Evolutionary conservation across 345 rosid genomes (phyloP), one percentile per base, ranked within the genome.

Genomic region (Lepidium sativum): DNA sequence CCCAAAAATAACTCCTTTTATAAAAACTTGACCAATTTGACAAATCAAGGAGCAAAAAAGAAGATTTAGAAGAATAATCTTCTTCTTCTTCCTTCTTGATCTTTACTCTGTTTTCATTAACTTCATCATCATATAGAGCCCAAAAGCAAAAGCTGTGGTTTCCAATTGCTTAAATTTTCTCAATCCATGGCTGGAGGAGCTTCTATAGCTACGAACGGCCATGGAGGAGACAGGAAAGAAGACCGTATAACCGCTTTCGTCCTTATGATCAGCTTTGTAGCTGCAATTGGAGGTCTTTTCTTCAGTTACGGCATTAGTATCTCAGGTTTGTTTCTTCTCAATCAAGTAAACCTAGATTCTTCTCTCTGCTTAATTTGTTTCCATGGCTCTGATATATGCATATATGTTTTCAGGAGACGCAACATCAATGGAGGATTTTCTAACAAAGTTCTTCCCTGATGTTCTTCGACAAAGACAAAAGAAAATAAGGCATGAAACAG

Each of bases 251-350:
- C 77, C 2, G 3, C 40, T 0, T 72, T 72, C 35, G 77, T 66
- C 17, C 49, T 66, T 12, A 4, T 66, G 3, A 10, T 79, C 0
- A 73, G 80, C 44, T 5, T 79, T 4, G 54, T 69, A 1, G 79
- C 79, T 9, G 82, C 80, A 2, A 63, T 49, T 18, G 85, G 82
- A 1, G 85, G 85, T 51, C 60, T 81, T 0, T 70, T 81, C 39
- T 79, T 73, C 12, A 79, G 82, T 23, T 81, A 81, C 42, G 85
- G 79, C 34, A 77, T 68, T 5, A 81, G 85, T 40, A 76, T 81
- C 60, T 79, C 85, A 65, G 85, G 85, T 71, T 62, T 29, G 65
- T 55, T 55, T 47, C 65, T 63, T 71, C 4, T 45, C 5, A 0
- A 2, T 18, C 58, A 29, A 55, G 69, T 9, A 42, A 42, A 61